These are phyloP conservation scores for Fusarium sp. DNA, from an alignment of 2,329 filamentous ascomycete species.

Conservation along the genomic window DNA sequence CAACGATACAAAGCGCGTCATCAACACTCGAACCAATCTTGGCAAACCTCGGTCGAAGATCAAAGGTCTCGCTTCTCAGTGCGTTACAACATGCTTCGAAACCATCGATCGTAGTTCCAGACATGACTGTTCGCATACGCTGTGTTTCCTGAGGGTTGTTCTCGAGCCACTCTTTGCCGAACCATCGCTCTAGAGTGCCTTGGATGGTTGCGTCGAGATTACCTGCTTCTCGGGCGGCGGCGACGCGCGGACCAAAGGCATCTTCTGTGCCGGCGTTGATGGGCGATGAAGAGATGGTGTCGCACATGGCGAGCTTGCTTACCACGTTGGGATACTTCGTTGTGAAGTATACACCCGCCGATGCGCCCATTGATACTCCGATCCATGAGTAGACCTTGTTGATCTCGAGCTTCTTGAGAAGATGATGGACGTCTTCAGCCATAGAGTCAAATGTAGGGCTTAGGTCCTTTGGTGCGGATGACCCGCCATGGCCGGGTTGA, in stretches of 20 bases:
- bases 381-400: conserved; percentile 53
- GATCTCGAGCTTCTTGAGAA: conserved; percentile 49
- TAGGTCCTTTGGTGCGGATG: conserved; percentile 48
- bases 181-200: conserved; percentile 54
- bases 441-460: conserved; percentile 54
- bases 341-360: conserved; percentile 53
- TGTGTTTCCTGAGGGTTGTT: conserved; percentile 49
- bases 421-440: conserved; percentile 50
- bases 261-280: conserved; percentile 50
- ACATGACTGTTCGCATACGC: conserved; percentile 51
- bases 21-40: conserved; percentile 49
- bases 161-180: conserved; percentile 51
- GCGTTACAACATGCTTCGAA: conserved; percentile 56
- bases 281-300: conserved; percentile 54
- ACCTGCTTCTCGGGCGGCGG: conserved; percentile 48
- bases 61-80: conserved; percentile 50
- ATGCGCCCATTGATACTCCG: conserved; percentile 58
- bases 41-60: conserved; percentile 50
- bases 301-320: conserved; percentile 52
- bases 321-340: conserved; percentile 52
- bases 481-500: conserved; percentile 56
- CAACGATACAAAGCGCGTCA: conserved; percentile 52
- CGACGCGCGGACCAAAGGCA: conserved; percentile 50
- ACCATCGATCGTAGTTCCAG: conserved; percentile 51
- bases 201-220: conserved; percentile 47